These are phyloP conservation scores for Clarireedia paspali DNA, from an alignment of 2,329 filamentous ascomycete species.

Conservation along the genomic window DNA sequence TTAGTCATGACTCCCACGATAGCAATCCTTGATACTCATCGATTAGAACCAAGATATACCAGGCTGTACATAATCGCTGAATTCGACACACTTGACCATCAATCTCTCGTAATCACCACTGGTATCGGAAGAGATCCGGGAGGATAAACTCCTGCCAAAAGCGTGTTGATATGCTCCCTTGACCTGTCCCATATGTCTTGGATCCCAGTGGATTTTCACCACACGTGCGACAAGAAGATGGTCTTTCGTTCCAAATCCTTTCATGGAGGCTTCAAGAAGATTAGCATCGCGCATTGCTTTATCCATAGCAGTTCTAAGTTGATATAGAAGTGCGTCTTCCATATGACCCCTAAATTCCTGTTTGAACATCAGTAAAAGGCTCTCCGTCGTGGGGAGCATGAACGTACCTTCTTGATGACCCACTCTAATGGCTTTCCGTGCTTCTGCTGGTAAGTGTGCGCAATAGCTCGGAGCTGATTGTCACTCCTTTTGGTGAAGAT, in stretches of 20 bases:
- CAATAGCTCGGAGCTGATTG: constrained; percentile 76
- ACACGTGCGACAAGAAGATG: constrained; percentile 68
- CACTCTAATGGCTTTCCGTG: constrained; percentile 65
- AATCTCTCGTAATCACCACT: constrained; percentile 74
- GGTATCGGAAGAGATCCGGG: constrained; percentile 72
- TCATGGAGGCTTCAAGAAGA: constrained; percentile 81
- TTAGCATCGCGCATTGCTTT: constrained; percentile 77
- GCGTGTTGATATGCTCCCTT: constrained; percentile 68
- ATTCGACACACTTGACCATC: constrained; percentile 47
- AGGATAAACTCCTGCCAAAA: constrained; percentile 59
- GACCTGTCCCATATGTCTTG: constrained; percentile 64
- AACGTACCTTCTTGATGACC: constrained; percentile 59
- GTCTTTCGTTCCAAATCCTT: constrained; percentile 81
- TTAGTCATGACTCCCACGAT: not conserved
- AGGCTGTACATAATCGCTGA: constrained; percentile 1
- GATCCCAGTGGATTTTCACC: constrained; percentile 78
- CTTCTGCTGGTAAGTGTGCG: constrained; percentile 63
- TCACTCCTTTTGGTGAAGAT: constrained; percentile 72
- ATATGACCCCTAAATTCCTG: constrained; percentile 87
- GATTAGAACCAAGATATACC: constrained; percentile 1
- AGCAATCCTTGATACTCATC: not conserved
- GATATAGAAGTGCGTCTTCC: constrained; percentile 73
- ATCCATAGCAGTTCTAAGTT: constrained; percentile 70
- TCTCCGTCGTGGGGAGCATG: not conserved
- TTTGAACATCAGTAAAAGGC: constrained; percentile 11